phyloP scores from a whole-genome alignment of 768 basidiomycete genomes.

The Serendipita indica region DNA sequence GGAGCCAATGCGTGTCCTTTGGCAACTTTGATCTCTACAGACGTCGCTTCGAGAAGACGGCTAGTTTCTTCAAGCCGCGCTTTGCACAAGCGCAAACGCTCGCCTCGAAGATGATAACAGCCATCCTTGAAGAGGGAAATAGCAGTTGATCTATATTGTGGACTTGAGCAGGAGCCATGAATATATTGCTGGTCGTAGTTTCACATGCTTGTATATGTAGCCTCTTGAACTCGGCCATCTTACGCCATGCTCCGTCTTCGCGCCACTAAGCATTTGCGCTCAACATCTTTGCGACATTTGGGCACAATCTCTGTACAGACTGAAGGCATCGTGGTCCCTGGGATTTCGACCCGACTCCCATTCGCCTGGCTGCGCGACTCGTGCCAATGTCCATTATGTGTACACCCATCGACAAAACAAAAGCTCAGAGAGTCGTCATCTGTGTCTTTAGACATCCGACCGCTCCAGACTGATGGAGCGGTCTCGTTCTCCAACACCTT shows the following conservation, averaged over 20 bases:
- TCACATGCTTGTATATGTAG: neutral
- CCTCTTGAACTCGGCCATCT: neutral
- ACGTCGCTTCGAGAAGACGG: conserved; percentile 63
- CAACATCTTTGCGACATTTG: neutral
- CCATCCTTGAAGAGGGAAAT: conserved; percentile 29
- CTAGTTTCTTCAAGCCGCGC: conserved; percentile 66
- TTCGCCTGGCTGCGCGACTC: conserved; percentile 75
- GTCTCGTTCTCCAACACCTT: conserved; percentile 18
- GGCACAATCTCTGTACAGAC: neutral
- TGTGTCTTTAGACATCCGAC: conserved; percentile 36
- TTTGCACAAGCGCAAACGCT: conserved; percentile 76
- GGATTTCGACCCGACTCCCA: conserved; percentile 29
- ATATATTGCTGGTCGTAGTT: neutral
- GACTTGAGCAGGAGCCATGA: too few species aligned
- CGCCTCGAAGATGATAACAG: conserved; percentile 81
- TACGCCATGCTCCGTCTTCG: neutral
- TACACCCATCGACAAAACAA: conserved; percentile 68
- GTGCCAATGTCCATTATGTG: conserved; percentile 54
- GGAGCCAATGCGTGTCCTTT: conserved; percentile 91
- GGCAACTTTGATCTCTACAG: conserved; percentile 83
- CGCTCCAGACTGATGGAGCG: conserved; percentile 29
- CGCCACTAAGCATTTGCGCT: too few species aligned
- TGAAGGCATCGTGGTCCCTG: neutral
- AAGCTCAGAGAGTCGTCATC: conserved; percentile 61
- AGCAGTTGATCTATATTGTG: neutral